Evolutionary conservation across 2,329 filamentous ascomycete species (phyloP), one percentile per base, ranked within the genome.

Genomic region (Fusarium euwallaceae): DNA sequence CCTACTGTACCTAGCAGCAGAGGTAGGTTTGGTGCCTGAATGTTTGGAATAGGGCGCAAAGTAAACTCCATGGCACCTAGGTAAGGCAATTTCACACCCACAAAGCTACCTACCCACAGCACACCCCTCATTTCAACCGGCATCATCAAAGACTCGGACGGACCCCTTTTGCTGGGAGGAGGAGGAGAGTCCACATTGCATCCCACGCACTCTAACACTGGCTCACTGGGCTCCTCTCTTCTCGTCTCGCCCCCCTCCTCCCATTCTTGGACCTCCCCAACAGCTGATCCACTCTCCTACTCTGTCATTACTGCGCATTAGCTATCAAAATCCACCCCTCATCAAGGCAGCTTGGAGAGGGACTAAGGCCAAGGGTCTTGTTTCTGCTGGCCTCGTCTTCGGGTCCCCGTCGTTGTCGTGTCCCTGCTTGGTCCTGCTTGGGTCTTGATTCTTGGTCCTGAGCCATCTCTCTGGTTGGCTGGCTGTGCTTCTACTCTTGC

Each of bases 121-220:
- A 72, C 72, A 66, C 72, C 72, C 72, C 72, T 74, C 72, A 74
- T 74, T 72, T 75, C 71, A 55, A 61, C 71, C 71, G 68, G 71
- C 71, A 71, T 72, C 71, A 66, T 72, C 71, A 66, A 74, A 69
- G 69, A 60, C 56, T 61, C 64, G 61, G 72, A 65, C 64, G 61
- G 72, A 65, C 72, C 72, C 71, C 71, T 60, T 73, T 69, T 74
- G 72, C 71, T 74, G 71, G 68, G 62, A 74, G 24, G 63, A 65
- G 29, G 20, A 34, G 51, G 17, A 56, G 72, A 74, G 72, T 66
- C 71, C 72, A 74, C 71, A 72, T 74, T 36, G 61, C 61, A 74
- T 74, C 71, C 71, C 68, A 74, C 71, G 68, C 71, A 66, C 61
- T 75, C 72, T 75, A 69, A 75, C 69, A 73, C 72, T 75, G 68